Evolutionary conservation across 208 protist genomes (phyloP).

Genomic region (Borovskyia barvae): DNA sequence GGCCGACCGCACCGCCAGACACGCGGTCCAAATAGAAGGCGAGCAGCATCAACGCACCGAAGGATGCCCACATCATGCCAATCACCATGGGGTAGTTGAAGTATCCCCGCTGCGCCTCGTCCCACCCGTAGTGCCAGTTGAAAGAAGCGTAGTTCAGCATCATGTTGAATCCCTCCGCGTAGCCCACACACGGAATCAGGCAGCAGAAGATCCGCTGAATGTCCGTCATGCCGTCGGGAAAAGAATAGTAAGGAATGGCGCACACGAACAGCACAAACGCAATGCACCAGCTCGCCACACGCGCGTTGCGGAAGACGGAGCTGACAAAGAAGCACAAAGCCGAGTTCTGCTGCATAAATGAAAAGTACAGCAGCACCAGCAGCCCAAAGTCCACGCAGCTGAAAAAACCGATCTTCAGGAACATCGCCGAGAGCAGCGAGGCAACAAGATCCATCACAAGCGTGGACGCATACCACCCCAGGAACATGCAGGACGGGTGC

Average conservation of each 20-base stretch:
- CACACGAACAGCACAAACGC: conserved; percentile 71
- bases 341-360: conserved; percentile 69
- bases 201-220: conserved; percentile 39
- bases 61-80: conserved; percentile 80
- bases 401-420: conserved; percentile 68
- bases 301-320: conserved; percentile 77
- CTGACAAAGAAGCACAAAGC: conserved; percentile 70
- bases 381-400: conserved; percentile 51
- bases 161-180: conserved; percentile 38
- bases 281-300: conserved; percentile 56
- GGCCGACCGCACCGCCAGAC: conserved; percentile 57
- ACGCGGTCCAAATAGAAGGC: conserved; percentile 86
- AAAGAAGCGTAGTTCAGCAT: conserved; percentile 59
- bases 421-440: conserved; percentile 46
- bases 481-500: conserved; percentile 59
- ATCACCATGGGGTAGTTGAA: conserved; percentile 54
- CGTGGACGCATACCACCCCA: conserved; percentile 67
- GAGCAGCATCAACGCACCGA: conserved; percentile 61
- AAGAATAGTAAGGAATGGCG: conserved; percentile 61
- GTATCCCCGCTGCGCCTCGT: conserved; percentile 26
- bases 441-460: conserved; percentile 60
- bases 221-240: conserved; percentile 54
- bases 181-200: conserved; percentile 66
- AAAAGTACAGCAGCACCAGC: conserved; percentile 73
- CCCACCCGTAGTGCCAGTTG: conserved; percentile 38